Evolutionary conservation across 371 early-diverging fungal species (phyloP), one percentile per base, ranked within the genome.

Genomic region (Mortierella sp.): DNA sequence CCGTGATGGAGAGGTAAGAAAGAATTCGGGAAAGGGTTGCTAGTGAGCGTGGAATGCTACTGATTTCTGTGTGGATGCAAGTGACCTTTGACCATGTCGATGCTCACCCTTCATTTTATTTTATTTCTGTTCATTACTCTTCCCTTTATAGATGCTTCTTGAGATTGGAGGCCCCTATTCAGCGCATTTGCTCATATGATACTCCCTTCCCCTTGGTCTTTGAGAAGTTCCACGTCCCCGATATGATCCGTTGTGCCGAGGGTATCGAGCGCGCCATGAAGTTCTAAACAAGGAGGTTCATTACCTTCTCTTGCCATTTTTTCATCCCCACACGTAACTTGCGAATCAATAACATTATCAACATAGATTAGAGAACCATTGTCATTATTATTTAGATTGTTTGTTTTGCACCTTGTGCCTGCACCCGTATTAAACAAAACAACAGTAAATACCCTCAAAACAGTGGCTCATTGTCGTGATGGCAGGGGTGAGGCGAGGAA

Each of bases 161-260:
- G 72, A 88, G 95, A 34, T 89, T 99, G 34, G 96, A 98, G 79
- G 94, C 96, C 4, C 99, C 99, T 55, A 93, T 97, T 45, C 92
- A 94, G 87, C 92, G 99, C 11, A 95, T 99, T 8, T 94, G 95
- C 82, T 98, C 97, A 1, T 95, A 95, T 90, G 98, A 98, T 88
- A 95, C 97, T 19, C 99, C 99, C 5, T 99, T 99, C 90, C 99
- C 99, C 11, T 89, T 99, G 26, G 92, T 95, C 13, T 98, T 93
- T 90, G 99, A 99, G 85, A 96, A 96, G 89, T 96, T 98, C 84
- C 98, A 98, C 88, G 92, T 98, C 74, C 99, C 99, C 3, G 94
- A 94, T 74, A 94, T 95, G 85, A 92, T 96, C 60, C 91, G 99
- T 57, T 95, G 96, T 78, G 94, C 90, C 79, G 99, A 99, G 84